A percentile compares a stretch with the other conserved stretches of the same genome.
Evolutionary conservation across 2,329 filamentous ascomycete species (phyloP).

Genomic region (Lachnellula subtilissima): DNA sequence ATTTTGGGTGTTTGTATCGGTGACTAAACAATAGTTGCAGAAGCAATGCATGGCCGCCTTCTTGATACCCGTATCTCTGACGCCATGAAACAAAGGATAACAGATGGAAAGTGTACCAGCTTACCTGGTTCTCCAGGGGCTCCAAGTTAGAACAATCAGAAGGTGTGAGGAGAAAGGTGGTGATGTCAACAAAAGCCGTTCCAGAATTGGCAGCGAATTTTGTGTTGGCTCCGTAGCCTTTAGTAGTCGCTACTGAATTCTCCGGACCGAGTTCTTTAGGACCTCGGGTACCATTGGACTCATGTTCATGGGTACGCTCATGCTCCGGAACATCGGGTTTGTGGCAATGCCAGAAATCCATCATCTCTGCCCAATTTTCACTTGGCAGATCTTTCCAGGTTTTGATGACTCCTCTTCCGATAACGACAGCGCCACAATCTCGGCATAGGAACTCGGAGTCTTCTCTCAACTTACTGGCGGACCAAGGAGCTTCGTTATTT

Average conservation of each 20-base stretch:
- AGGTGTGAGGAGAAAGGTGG: slow-evolving; percentile 66
- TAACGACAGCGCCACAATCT: slow-evolving; percentile 42
- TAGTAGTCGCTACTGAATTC: slow-evolving; percentile 45
- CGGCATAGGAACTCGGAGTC: slow-evolving; percentile 33
- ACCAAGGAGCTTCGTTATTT: slow-evolving; percentile 41
- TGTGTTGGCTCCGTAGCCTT: slow-evolving; percentile 81
- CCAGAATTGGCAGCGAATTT: slow-evolving; percentile 61
- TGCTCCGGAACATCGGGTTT: slow-evolving; percentile 65
- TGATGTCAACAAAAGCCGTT: slow-evolving; percentile 75
- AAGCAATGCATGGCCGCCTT: slow-evolving; percentile 53
- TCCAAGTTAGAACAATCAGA: slow-evolving; percentile 52
- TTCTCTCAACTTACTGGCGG: slow-evolving; percentile 43
- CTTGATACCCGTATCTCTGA: slow-evolving; percentile 46
- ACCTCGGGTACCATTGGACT: slow-evolving; percentile 33
- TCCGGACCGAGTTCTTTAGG: slow-evolving; percentile 19
- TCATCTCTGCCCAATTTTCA: slow-evolving; percentile 99
- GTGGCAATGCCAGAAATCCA: slow-evolving; percentile 99
- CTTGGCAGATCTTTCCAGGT: slow-evolving; percentile 91
- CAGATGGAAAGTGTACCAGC: slow-evolving; percentile 32
- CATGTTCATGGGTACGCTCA: slow-evolving; percentile 28
- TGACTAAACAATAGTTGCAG: slow-evolving; percentile 50
- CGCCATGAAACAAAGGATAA: slow-evolving; percentile 9
- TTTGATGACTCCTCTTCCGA: slow-evolving; percentile 35
- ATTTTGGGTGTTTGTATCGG: slow-evolving; percentile 68
- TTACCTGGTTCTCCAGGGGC: slow-evolving; percentile 26